Conservation (phyloP, 1,139 yeast species). For the Candida gigantensis region DNA sequence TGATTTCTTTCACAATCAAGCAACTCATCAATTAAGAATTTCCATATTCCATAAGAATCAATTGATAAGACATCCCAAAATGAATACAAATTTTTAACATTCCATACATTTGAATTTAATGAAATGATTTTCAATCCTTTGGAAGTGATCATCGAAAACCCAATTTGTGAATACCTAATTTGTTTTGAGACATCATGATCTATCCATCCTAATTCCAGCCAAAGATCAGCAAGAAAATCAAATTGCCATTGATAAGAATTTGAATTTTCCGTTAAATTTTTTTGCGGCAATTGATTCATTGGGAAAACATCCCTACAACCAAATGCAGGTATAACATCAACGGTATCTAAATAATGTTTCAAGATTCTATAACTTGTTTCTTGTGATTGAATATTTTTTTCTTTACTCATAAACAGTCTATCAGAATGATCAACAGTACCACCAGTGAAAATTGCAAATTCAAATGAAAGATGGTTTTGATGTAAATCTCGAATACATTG, state of each 20-base stretch:
- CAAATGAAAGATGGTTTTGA: conserved; percentile 27
- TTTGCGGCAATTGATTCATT: conserved; percentile 25
- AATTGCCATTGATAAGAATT: conserved; percentile 28
- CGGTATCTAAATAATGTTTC: conserved; percentile 22
- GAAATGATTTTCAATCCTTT: conserved; percentile 33
- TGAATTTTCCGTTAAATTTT: conserved; percentile 14
- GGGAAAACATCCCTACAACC: conserved; percentile 32
- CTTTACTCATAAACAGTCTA: conserved; percentile 20
- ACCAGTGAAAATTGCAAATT: conserved; percentile 34
- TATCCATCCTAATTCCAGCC: conserved; percentile 43
- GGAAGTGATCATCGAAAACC: conserved; percentile 25
- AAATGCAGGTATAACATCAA: conserved; percentile 29
- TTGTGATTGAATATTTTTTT: conserved; percentile 16
- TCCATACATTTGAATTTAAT: conserved; percentile 34
- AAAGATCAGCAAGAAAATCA: conserved; percentile 28
- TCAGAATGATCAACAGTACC: conserved; percentile 30
- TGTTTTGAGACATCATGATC: conserved; percentile 28
- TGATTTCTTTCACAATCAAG: conserved; percentile 27
- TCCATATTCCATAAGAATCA: conserved; percentile 31
- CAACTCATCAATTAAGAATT: conserved; percentile 30
- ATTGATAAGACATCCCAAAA: conserved; percentile 23
- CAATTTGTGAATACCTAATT: conserved; percentile 30
- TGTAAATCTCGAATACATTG: conserved; percentile 24
- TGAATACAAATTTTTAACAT: conserved; percentile 26
- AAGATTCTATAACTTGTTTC: conserved; percentile 22